A percentile compares a stretch with the other conserved stretches of the same genome.
These are phyloP conservation scores for Picea glauca DNA, from an alignment of 75 land plant species.

Conservation along the genomic window DNA sequence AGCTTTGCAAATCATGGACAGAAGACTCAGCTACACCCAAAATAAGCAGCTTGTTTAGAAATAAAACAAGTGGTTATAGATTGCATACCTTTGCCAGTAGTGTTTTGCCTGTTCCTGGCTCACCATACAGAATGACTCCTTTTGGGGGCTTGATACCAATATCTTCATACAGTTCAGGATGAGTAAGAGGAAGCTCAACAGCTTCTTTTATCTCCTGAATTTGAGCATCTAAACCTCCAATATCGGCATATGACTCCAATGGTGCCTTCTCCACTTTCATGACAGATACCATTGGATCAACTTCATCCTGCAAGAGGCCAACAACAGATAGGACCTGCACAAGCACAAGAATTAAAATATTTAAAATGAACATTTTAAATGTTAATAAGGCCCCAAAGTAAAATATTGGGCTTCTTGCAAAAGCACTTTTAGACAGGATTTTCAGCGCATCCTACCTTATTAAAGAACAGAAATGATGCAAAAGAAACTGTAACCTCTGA, in stretches of 20 bases:
- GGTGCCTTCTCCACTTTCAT: constrained; percentile 98
- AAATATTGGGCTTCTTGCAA: background rate
- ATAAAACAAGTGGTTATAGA: background rate
- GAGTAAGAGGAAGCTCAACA: constrained; percentile 86
- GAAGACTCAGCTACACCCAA: background rate
- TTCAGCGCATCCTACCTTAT: background rate
- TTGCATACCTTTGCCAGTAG: constrained; percentile 76
- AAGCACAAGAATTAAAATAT: background rate
- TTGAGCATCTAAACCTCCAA: constrained; percentile 92
- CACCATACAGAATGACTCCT: constrained; percentile 88
- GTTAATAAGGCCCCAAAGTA: background rate
- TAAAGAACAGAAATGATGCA: background rate
- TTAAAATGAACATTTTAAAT: background rate
- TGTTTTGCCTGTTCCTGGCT: constrained; percentile 93
- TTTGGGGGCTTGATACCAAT: constrained; percentile 92
- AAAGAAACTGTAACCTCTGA: background rate
- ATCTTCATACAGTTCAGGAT: constrained; percentile 88
- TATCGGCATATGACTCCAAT: constrained; percentile 90
- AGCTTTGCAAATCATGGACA: too few relatives aligned
- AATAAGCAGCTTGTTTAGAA: background rate
- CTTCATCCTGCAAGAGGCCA: constrained; percentile 88
- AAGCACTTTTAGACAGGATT: background rate
- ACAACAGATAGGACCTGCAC: constrained; percentile 88
- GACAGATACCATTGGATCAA: constrained; percentile 95
- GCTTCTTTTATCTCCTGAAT: constrained; percentile 94